Base-by-base conservation (phyloP, 225 moss, liverwort and hornwort genomes). In the Thuidium tamariscinum region DNA sequence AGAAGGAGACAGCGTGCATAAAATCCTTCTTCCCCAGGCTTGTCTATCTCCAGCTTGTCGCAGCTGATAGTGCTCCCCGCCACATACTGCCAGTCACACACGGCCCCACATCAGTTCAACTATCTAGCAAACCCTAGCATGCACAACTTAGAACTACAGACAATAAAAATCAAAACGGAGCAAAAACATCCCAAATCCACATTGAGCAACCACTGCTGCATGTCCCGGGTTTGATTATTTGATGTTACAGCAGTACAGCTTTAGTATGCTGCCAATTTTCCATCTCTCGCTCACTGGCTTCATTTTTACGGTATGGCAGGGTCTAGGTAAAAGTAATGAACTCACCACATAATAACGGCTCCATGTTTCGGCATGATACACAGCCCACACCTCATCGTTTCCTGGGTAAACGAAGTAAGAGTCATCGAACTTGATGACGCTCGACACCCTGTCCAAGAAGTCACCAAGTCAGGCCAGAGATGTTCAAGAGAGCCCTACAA, bases 351-450 rank as follows among this genome's bases (percentile, higher is more conserved):
- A 93, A 82, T 96, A 97, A 54, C 93, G 95, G 88, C 92, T 92
- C 87, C 83, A 86, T 76, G 94, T 94, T 68, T 87, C 86, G 37
- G 57, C 44, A 86, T 95, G 91, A 82, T 90, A 95, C 61, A 98
- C 89, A 70, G 98, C 96, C 98, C 98, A 98, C 16, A 98, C 97
- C 80, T 98, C 98, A 78, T 98, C 87, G 79, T 89, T 93, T 62
- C 92, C 95, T 68, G 98, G 98, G 89, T 94, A 98, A 76, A 98
- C 91, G 85, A 97, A 98, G 77, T 92, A 98, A 37, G 90, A 87
- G 16, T 93, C 85, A 10, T 94, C 94, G 60, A 95, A 91, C 89
- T 89, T 93, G 44, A 91, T 81, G 83, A 88, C 84, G 54, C 83
- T 95, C 72, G 92, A 89, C 82, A 98, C 97, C 94, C 98, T 97